Conservation (phyloP, 352 stramenopile species). For the Peronosclerospora sorghi region DNA sequence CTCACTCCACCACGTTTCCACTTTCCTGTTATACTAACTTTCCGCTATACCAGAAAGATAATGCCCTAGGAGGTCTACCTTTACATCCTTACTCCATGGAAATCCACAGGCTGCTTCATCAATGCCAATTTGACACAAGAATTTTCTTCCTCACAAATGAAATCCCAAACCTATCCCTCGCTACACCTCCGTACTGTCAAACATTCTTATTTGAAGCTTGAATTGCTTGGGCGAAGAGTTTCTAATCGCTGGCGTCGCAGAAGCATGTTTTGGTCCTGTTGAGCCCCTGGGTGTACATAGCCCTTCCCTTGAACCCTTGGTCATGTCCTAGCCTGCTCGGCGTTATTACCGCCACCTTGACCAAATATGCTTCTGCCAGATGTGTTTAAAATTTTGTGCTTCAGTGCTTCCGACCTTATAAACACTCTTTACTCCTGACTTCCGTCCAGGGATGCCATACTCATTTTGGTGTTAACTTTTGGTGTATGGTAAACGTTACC, state of each 20-base stretch:
- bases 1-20: neutral
- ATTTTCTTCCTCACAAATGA: neutral
- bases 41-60: neutral
- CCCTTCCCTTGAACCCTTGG: neutral
- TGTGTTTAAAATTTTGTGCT: too few relatives aligned
- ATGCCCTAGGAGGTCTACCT: conserved; percentile 1
- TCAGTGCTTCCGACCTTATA: too few relatives aligned
- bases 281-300: conserved; percentile 3
- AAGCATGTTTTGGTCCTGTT: neutral
- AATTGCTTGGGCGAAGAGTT: neutral
- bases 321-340: too few relatives aligned
- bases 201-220: neutral
- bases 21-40: conserved; percentile 5
- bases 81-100: conserved; percentile 1
- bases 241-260: neutral
- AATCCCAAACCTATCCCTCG: neutral
- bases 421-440: too few relatives aligned
- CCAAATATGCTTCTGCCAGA: too few relatives aligned
- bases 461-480: too few relatives aligned
- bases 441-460: too few relatives aligned
- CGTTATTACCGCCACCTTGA: too few relatives aligned
- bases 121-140: neutral
- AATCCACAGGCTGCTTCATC: neutral
- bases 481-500: too few relatives aligned
- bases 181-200: neutral